phyloP scores from a whole-genome alignment of 805 yeast genomes.

The Candida glaebosa region DNA sequence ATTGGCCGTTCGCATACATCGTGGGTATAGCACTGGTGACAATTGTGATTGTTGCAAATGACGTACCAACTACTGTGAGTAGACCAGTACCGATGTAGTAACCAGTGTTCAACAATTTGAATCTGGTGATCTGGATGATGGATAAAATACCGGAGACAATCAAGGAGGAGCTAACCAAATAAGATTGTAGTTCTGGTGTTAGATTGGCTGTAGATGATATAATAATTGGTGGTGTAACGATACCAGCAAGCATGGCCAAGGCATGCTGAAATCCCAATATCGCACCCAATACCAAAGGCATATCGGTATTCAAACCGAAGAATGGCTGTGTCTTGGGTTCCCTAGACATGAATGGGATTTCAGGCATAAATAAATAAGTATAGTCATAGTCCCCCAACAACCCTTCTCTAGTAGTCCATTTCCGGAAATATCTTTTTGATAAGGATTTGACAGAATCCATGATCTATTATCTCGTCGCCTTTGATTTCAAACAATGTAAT shows the following conservation, averaged over 20 bases:
- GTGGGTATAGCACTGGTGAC: conserved; percentile 72
- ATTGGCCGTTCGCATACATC: conserved; percentile 56
- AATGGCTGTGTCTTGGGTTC: conserved; percentile 65
- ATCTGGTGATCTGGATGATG: conserved; percentile 60
- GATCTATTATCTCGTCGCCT: too few relatives aligned
- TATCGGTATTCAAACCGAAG: conserved; percentile 72
- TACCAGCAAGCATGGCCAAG: conserved; percentile 88
- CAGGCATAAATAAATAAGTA: conserved; percentile 73
- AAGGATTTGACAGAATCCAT: neutral
- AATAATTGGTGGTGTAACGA: conserved; percentile 78
- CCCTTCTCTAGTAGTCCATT: conserved; percentile 74
- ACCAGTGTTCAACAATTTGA: conserved; percentile 69
- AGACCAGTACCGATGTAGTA: conserved; percentile 86
- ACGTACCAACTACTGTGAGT: conserved; percentile 86
- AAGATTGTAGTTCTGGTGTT: conserved; percentile 32
- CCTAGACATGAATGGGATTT: conserved; percentile 59
- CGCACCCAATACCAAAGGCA: conserved; percentile 78
- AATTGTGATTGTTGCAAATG: conserved; percentile 83
- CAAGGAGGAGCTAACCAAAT: conserved; percentile 36
- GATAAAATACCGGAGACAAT: conserved; percentile 55
- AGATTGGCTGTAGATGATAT: conserved; percentile 65
- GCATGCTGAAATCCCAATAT: conserved; percentile 85
- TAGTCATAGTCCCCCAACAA: conserved; percentile 87
- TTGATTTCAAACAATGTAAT: neutral
- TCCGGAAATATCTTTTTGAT: conserved; percentile 17